Conservation (phyloP, 345 rosid genomes). For the Fremontodendron californicum region DNA sequence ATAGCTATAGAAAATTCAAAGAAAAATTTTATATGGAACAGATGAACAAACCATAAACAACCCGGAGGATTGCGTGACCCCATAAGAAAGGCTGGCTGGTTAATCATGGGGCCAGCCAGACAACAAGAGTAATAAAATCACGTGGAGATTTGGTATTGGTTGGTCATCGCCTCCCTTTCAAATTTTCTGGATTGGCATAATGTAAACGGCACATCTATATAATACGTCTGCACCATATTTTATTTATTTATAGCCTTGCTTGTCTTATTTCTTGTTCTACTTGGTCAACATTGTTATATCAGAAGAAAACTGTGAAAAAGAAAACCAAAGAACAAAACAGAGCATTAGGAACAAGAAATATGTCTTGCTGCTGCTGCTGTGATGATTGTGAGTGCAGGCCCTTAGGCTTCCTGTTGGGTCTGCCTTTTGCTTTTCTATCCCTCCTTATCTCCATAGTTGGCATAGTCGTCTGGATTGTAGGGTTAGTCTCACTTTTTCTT, state of each 20-base stretch:
- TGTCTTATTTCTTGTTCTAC: not conserved
- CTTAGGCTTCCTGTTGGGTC: slow-evolving; percentile 58
- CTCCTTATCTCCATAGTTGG: slow-evolving; percentile 52
- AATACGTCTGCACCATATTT: not conserved
- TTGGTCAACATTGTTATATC: not conserved
- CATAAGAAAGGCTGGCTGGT: not conserved
- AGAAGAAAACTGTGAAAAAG: not conserved
- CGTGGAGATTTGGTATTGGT: slow-evolving; percentile 19
- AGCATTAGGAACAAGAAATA: slow-evolving; percentile 4
- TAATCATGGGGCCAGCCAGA: not conserved
- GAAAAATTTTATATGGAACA: not conserved
- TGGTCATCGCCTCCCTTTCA: slow-evolving; percentile 12
- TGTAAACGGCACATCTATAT: slow-evolving; percentile 10
- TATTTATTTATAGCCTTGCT: not conserved
- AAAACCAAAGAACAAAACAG: not conserved
- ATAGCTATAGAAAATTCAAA: not conserved
- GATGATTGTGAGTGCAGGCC: slow-evolving; percentile 60
- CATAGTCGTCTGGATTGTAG: slow-evolving; percentile 51
- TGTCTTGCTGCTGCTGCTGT: slow-evolving; percentile 42
- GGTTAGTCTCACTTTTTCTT: slow-evolving; percentile 28
- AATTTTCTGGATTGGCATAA: slow-evolving; percentile 5
- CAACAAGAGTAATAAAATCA: not conserved
- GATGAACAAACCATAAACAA: not conserved
- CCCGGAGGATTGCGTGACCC: not conserved
- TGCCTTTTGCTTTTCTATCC: slow-evolving; percentile 63